A percentile compares a stretch with the other conserved stretches of the same genome.
phyloP scores from a whole-genome alignment of 176 grass and related monocot species.

The Melocanna baccifera region DNA sequence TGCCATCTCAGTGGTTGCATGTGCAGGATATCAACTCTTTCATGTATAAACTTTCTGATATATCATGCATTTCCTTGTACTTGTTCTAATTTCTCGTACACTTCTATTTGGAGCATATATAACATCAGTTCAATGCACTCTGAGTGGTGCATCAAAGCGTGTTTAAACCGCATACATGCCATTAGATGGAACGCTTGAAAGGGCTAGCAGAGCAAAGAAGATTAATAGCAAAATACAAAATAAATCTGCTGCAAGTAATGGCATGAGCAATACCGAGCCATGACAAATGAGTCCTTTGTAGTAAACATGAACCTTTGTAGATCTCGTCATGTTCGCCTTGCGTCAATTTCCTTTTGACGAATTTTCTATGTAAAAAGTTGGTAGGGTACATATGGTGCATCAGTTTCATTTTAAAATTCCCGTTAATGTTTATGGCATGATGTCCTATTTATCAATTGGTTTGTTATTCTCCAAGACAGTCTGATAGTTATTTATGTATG shows the following conservation, averaged over 20 bases:
- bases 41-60: background rate
- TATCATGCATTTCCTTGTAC: background rate
- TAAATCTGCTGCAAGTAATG: constrained; percentile 17
- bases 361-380: background rate
- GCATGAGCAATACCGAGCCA: background rate
- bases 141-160: constrained; percentile 9
- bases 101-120: background rate
- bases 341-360: background rate
- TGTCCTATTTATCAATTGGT: no score
- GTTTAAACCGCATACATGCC: constrained; percentile 70
- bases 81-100: constrained; percentile 33
- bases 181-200: constrained; percentile 54
- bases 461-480: no score
- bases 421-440: no score
- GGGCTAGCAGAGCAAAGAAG: constrained; percentile 52
- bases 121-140: constrained; percentile 60
- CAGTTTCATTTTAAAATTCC: no score
- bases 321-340: background rate
- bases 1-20: background rate
- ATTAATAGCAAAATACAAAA: background rate
- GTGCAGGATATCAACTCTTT: background rate
- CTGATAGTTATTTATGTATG: no score
- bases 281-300: constrained; percentile 10
- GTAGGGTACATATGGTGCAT: no score
- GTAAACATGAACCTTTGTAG: background rate